These are phyloP conservation scores for Thalassiosira livingstoniorum DNA, from an alignment of 352 stramenopile genomes.

Conservation along the genomic window DNA sequence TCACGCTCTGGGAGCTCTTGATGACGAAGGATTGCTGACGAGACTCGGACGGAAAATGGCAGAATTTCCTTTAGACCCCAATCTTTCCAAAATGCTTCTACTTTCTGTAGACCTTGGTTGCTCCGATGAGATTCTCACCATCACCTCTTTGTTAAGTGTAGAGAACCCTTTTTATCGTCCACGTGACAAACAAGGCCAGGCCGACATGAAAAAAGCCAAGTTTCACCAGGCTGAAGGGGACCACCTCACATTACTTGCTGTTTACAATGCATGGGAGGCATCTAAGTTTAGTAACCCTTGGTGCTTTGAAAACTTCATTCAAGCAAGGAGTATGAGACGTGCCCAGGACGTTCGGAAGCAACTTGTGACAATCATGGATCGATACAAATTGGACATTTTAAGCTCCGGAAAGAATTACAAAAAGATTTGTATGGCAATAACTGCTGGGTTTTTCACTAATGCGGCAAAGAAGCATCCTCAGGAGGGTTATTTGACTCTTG, in stretches of 20 bases:
- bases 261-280: conserved; percentile 99
- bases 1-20: conserved; percentile 96
- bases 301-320: conserved; percentile 99
- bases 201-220: conserved; percentile 99
- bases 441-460: conserved; percentile 99
- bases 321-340: conserved; percentile 94
- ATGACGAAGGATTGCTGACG: conserved; percentile 95
- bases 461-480: conserved; percentile 99
- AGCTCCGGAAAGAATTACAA: conserved; percentile 96
- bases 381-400: conserved; percentile 98
- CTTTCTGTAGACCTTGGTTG: conserved; percentile 97
- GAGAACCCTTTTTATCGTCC: conserved; percentile 99
- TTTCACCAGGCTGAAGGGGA: conserved; percentile 99
- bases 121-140: conserved; percentile 98
- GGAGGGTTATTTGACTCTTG: conserved; percentile 98
- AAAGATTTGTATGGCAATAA: conserved; percentile 97
- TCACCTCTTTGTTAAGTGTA: conserved; percentile 98
- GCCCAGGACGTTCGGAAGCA: conserved; percentile 99
- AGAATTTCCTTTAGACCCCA: conserved; percentile 98
- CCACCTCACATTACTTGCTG: conserved; percentile 96
- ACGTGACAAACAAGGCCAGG: conserved; percentile 98
- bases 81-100: conserved; percentile 98
- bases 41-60: conserved; percentile 98
- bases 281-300: conserved; percentile 98
- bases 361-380: conserved; percentile 98